phyloP scores from a whole-genome alignment of 208 protist species.

The Naegleria fowleri region DNA sequence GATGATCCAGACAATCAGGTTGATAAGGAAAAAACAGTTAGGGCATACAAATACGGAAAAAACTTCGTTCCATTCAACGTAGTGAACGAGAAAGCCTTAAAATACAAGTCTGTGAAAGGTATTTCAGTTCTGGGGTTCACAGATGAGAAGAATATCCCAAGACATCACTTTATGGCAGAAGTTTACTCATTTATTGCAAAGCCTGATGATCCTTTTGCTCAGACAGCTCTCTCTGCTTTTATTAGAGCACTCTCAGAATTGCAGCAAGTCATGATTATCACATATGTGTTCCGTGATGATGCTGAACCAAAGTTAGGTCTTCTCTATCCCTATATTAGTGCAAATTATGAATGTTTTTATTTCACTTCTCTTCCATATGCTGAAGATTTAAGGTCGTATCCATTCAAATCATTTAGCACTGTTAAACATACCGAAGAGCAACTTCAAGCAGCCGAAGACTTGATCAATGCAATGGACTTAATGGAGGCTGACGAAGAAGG shows the following conservation, averaged over 20 bases:
- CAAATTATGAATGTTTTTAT: constrained; percentile 53
- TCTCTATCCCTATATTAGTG: constrained; percentile 48
- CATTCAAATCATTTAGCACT: constrained; percentile 49
- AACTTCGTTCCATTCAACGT: constrained; percentile 66
- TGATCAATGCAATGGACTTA: constrained; percentile 56
- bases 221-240: constrained; percentile 59
- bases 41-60: constrained; percentile 68
- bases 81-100: constrained; percentile 59
- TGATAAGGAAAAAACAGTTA: constrained; percentile 43
- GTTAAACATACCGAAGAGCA: constrained; percentile 50
- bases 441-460: constrained; percentile 52
- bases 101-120: constrained; percentile 45
- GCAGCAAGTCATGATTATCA: constrained; percentile 57
- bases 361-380: constrained; percentile 66
- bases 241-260: constrained; percentile 60
- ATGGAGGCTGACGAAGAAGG: constrained; percentile 55
- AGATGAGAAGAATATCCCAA: constrained; percentile 49
- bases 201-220: constrained; percentile 56
- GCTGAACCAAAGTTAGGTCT: constrained; percentile 56
- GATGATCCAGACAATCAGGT: constrained; percentile 49
- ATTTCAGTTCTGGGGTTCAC: constrained; percentile 71
- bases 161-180: constrained; percentile 64
- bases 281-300: constrained; percentile 57
- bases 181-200: constrained; percentile 58
- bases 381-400: constrained; percentile 66